These are phyloP conservation scores for Nannochloropsis gaditana DNA, from an alignment of 108 stramenopile species.

Conservation along the genomic window DNA sequence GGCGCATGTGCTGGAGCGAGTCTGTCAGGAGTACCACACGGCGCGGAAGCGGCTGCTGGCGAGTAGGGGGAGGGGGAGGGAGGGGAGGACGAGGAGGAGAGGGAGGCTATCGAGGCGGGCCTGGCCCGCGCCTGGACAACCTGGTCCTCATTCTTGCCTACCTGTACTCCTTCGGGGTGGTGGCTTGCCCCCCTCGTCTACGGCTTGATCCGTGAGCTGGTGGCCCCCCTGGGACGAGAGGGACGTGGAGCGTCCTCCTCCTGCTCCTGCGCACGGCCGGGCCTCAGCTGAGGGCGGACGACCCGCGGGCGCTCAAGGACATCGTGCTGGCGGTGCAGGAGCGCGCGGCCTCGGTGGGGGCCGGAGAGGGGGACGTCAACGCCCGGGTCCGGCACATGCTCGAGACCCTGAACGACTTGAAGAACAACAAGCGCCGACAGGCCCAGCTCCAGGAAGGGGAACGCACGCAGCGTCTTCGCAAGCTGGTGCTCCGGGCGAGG, in stretches of 20 bases:
- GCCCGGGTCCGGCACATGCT: constrained; percentile 77
- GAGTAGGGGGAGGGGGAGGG: neutral
- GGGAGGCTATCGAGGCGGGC: constrained; percentile 27
- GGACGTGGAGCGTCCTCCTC: constrained; percentile 77
- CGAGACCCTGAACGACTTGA: constrained; percentile 77
- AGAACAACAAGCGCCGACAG: constrained; percentile 79
- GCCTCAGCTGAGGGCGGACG: constrained; percentile 74
- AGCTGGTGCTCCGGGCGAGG: constrained; percentile 73
- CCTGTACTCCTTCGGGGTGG: constrained; percentile 77
- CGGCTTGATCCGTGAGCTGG: constrained; percentile 73
- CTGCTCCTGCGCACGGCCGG: constrained; percentile 77
- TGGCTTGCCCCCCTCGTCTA: constrained; percentile 79
- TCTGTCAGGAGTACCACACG: constrained; percentile 53
- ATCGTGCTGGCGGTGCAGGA: constrained; percentile 79
- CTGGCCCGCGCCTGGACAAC: constrained; percentile 52
- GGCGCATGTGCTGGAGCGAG: constrained; percentile 55
- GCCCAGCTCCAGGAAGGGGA: constrained; percentile 64
- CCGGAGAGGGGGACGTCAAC: neutral
- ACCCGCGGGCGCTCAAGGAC: constrained; percentile 80
- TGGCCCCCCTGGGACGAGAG: constrained; percentile 58
- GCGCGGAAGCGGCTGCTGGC: neutral
- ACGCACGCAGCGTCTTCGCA: constrained; percentile 64
- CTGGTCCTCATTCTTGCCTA: constrained; percentile 76
- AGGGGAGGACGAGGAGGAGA: neutral
- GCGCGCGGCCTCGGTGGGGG: neutral